Base-by-base conservation (phyloP, 75 land plant species). In the Chamaecyparis obtusa region DNA sequence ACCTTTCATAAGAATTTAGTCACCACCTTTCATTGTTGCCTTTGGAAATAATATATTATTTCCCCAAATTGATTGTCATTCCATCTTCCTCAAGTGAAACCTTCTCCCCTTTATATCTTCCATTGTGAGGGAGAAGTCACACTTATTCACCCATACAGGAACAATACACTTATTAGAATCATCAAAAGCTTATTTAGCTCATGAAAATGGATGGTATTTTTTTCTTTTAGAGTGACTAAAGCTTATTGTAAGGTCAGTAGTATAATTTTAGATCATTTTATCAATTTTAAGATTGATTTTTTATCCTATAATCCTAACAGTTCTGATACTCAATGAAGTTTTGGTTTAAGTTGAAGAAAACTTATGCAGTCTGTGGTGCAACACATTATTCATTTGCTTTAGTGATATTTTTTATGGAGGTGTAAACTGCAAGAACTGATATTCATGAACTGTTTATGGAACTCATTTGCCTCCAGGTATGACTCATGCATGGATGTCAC, bases 401-500 rank as follows among this genome's bases (percentile, higher is more conserved):
- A 71, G 75, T 71, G 75, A 71, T 71, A 0, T n/a, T 60, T 48
- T 71, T 71, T 32, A 44, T n/a, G n/a, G n/a, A n/a, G n/a, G n/a
- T n/a, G n/a, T n/a, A n/a, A n/a, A n/a, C n/a, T n/a, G n/a, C n/a
- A n/a, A n/a, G n/a, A n/a, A n/a, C n/a, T 21, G 49, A 80, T 44
- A 39, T 80, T 15, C 10, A 79, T 9, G 8, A 17, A 79, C 82
- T 79, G 48, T 80, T 80, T 27, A 16, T 80, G 83, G 43, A 80
- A 80, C 83, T n/a, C 86, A 17, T 74, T 48, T 71, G 16, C 67
- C 83, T 48, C 81, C 87, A 98, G 99, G 92, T 98, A 98, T 83
- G 99, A 96, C 32, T 91, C 98, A 48, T 98, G 98, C 92, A 96
- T 98, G 99, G 97, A 95, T 87, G 95, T 93, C 39, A 90, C 90